Conservation (phyloP, 164 flowering plant species). For the Protea cynaroides region DNA sequence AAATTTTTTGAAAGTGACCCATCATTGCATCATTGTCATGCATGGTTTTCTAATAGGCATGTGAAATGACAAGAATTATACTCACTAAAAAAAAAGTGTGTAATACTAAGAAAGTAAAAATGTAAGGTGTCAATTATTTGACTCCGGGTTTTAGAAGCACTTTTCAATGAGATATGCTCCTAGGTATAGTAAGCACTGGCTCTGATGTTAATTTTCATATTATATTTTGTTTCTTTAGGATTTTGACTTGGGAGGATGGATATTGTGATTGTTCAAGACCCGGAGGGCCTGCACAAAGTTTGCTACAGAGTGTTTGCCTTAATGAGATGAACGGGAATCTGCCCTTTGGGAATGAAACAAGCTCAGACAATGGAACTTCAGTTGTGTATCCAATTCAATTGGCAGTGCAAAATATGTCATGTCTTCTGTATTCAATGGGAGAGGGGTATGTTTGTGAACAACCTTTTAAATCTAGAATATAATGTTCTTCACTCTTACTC, state of each 20-base stretch:
- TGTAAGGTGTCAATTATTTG: too few species aligned
- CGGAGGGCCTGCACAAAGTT: slow-evolving; percentile 14
- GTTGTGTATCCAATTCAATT: slow-evolving; percentile 31
- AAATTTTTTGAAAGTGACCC: too few species aligned
- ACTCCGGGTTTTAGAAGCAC: too few species aligned
- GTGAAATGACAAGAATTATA: too few species aligned
- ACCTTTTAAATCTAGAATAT: background rate
- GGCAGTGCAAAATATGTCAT: slow-evolving; percentile 59
- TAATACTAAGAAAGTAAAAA: too few species aligned
- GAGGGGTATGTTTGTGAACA: slow-evolving; percentile 56
- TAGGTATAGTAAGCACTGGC: too few species aligned
- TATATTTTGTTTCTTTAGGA: slow-evolving; percentile 35
- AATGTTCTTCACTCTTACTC: background rate
- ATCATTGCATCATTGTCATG: too few species aligned
- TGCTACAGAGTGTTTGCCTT: slow-evolving; percentile 15
- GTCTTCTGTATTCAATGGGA: slow-evolving; percentile 44
- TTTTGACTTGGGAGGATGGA: slow-evolving; percentile 72
- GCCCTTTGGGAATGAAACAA: slow-evolving; percentile 16
- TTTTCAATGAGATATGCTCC: too few species aligned
- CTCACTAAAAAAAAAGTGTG: too few species aligned
- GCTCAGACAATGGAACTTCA: slow-evolving; percentile 14
- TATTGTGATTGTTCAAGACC: slow-evolving; percentile 39
- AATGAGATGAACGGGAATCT: slow-evolving; percentile 9
- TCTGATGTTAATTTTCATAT: background rate
- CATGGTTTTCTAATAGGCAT: too few species aligned